Evolutionary conservation across 2,329 filamentous ascomycete genomes (phyloP).

Genomic region (Leptographium lundbergii): DNA sequence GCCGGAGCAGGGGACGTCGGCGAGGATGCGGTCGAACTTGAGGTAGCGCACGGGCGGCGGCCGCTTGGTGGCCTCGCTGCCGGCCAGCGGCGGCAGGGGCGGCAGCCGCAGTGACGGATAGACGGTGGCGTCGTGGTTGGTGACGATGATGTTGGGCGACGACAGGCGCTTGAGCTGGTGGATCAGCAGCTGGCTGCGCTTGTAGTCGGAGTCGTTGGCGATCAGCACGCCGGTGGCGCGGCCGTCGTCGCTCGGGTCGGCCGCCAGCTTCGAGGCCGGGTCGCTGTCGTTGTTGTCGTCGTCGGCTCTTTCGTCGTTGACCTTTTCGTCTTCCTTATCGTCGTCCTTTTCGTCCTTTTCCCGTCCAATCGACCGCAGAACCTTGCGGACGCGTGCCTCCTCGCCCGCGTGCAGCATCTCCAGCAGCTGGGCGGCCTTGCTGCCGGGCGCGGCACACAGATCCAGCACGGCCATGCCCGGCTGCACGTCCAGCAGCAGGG

Average conservation of each 20-base stretch:
- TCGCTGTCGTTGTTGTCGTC: constrained; percentile 20
- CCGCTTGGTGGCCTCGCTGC: constrained; percentile 16
- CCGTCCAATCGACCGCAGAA: constrained; percentile 38
- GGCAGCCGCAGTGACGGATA: constrained; percentile 88
- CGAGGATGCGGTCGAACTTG: constrained; percentile 92
- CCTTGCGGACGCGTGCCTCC: constrained; percentile 69
- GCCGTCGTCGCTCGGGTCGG: constrained; percentile 61
- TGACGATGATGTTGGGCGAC: constrained; percentile 92
- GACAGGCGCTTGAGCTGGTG: constrained; percentile 96
- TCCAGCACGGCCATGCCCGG: constrained; percentile 91
- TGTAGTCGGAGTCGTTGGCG: constrained; percentile 94
- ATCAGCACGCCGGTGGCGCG: constrained; percentile 83
- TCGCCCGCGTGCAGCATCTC: constrained; percentile 91
- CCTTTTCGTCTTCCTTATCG: constrained; percentile 30
- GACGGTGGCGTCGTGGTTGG: constrained; percentile 93
- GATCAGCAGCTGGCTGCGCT: constrained; percentile 90
- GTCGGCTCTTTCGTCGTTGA: constrained; percentile 42
- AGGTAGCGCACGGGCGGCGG: constrained; percentile 43
- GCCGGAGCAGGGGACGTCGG: constrained; percentile 93
- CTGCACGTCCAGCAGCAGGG: constrained; percentile 78
- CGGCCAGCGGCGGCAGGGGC: constrained; percentile 22
- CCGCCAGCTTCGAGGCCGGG: constrained; percentile 34
- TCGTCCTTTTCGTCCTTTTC: constrained; percentile 44
- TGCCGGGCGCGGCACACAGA: constrained; percentile 91
- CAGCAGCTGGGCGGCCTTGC: constrained; percentile 89